A percentile compares a stretch with the other conserved stretches of the same genome.
These are phyloP conservation scores for Solanum bukasovii DNA, from an alignment of 257 asterid species.

Conservation along the genomic window DNA sequence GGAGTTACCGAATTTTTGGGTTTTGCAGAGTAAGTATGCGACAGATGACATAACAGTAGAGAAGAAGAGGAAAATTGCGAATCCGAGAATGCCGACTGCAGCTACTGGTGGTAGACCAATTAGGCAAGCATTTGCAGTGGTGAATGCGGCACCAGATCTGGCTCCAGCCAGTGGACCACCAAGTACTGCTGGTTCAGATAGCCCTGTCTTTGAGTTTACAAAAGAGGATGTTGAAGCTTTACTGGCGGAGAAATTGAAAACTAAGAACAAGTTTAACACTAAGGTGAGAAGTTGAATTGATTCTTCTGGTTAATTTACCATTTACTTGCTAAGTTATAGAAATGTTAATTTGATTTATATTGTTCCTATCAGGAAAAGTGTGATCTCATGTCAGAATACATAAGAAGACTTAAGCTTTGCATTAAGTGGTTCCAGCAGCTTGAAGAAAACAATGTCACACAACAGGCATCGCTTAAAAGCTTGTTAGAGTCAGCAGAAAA, in stretches of 20 bases:
- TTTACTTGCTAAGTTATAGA: background rate
- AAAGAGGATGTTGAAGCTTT: slow-evolving; percentile 69
- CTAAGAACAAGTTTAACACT: slow-evolving; percentile 48
- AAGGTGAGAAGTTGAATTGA: slow-evolving; percentile 17
- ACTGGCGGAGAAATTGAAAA: slow-evolving; percentile 56
- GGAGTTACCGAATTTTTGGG: background rate
- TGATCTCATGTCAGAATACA: slow-evolving; percentile 55
- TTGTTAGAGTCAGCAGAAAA: slow-evolving; percentile 66
- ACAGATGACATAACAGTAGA: slow-evolving; percentile 55
- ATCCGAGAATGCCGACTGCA: slow-evolving; percentile 46
- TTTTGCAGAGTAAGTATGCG: slow-evolving; percentile 42
- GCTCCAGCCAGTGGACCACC: slow-evolving; percentile 53
- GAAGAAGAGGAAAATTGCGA: slow-evolving; percentile 58
- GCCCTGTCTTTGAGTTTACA: slow-evolving; percentile 43
- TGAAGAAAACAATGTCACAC: slow-evolving; percentile 45
- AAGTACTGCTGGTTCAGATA: slow-evolving; percentile 57
- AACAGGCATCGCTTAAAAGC: slow-evolving; percentile 42
- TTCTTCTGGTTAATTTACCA: background rate
- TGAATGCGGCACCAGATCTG: slow-evolving; percentile 69
- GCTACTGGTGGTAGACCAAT: slow-evolving; percentile 30
- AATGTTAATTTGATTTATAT: background rate
- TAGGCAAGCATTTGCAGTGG: slow-evolving; percentile 65
- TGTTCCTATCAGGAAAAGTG: slow-evolving; percentile 49
- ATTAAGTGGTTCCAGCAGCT: slow-evolving; percentile 81
- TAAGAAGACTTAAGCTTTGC: slow-evolving; percentile 66